Base-by-base conservation (phyloP, 1,284 basidiomycete genomes). In the Schizopora paradoxa region DNA sequence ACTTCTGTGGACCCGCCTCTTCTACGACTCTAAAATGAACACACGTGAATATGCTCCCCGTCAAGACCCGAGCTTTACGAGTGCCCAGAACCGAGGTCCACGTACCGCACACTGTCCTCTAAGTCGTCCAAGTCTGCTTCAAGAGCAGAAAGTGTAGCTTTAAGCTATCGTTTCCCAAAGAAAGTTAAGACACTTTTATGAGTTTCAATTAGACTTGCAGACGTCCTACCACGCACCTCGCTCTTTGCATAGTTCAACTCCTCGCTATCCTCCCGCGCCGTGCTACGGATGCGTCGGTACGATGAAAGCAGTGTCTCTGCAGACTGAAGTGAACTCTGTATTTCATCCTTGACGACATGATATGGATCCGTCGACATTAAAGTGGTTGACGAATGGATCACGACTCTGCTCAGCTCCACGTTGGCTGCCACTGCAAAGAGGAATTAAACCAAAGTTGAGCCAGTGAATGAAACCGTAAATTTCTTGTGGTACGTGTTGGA, bases 121-220 rank as follows among this genome's bases (percentile, higher is more conserved):
- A 95, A 65, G 58, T 91, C 91, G 51, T 91, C 86, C 22, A 93
- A 61, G 65, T 95, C 91, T 0, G 86, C 81, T 59, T 91, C 87
- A 25, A 95, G 67, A 0, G 82, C 67, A 1, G 78, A 74, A 6
- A 95, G 72, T 1, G 86, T 86, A 0, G 79, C 79, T 61, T 82
- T 82, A 41, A 94, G 67, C 80, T 93, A 55, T 16, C 42, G n/a
- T n/a, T n/a, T n/a, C n/a, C n/a, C n/a, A n/a, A n/a, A n/a, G n/a
- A n/a, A 29, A 46, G 40, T 16, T 26, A 10, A 31, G n/a, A n/a
- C 25, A 45, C 42, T 33, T 19, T 19, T 31, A 26, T 13, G 13
- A 48, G 10, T 29, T 23, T 18, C 40, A 13, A 28, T 27, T 10
- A 35, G 16, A n/a, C 23, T 16, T 7, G 21, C 19, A 41, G 2